A percentile compares a stretch with the other conserved stretches of the same genome.
Conservation (phyloP, 1,139 yeast species). For the Meyerozyma smithsonii region DNA sequence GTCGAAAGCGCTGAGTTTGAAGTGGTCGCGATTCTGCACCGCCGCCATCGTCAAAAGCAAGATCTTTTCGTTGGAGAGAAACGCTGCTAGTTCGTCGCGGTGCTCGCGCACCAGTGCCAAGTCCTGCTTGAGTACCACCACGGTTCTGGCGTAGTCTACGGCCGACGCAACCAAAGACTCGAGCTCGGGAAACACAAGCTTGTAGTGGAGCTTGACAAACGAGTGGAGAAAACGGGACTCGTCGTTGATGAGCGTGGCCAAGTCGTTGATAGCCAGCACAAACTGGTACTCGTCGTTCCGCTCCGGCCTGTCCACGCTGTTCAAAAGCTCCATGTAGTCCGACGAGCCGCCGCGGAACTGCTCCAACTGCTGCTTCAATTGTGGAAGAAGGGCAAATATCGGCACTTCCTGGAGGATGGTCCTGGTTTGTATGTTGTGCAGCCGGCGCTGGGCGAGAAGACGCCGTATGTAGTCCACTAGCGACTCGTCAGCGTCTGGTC, state of each 20-base stretch:
- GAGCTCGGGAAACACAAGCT: constrained; percentile 66
- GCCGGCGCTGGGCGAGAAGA: constrained; percentile 4
- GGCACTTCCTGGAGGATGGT: background rate
- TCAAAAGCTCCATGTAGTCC: constrained; percentile 32
- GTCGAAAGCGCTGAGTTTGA: constrained; percentile 28
- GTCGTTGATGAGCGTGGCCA: constrained; percentile 49
- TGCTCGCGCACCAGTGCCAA: constrained; percentile 28
- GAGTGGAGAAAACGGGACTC: constrained; percentile 51
- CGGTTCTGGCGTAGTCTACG: constrained; percentile 55
- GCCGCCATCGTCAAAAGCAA: constrained; percentile 76
- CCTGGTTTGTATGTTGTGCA: constrained; percentile 4
- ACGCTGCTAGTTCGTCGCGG: constrained; percentile 32
- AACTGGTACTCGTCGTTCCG: constrained; percentile 43
- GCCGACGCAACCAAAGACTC: constrained; percentile 62
- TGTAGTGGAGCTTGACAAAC: constrained; percentile 51
- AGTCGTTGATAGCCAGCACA: constrained; percentile 51
- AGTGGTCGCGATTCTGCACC: constrained; percentile 24
- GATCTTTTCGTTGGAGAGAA: constrained; percentile 59
- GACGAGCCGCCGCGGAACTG: constrained; percentile 21
- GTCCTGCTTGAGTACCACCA: constrained; percentile 50
- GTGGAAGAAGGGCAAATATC: constrained; percentile 24
- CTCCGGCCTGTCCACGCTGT: constrained; percentile 28
- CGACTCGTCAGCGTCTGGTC: background rate
- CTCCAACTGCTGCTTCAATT: constrained; percentile 19
- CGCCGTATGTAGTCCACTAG: background rate